phyloP scores from a whole-genome alignment of 2,329 filamentous ascomycete genomes.

The Penicillium janthinellum region DNA sequence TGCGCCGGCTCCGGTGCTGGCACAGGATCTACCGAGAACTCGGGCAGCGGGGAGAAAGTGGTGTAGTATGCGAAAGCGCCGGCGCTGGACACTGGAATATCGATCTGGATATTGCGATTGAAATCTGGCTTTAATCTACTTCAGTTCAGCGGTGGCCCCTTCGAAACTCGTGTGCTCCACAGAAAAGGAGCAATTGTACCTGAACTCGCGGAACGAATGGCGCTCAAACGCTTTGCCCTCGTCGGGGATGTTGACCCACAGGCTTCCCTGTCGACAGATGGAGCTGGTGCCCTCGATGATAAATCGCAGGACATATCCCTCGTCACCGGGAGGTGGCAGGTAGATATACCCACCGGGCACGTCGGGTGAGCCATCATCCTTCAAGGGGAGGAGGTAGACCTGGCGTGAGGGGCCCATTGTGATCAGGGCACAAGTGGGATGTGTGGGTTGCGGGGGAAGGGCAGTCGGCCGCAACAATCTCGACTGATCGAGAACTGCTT shows the following conservation, averaged over 20 bases:
- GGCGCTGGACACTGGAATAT: slow-evolving; percentile 77
- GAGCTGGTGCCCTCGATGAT: slow-evolving; percentile 93
- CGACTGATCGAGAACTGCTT: slow-evolving; percentile 1
- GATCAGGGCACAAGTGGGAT: slow-evolving; percentile 2
- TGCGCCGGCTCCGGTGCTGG: slow-evolving; percentile 59
- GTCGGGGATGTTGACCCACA: slow-evolving; percentile 94
- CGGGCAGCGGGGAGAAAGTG: slow-evolving; percentile 84
- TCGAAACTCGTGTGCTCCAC: slow-evolving; percentile 2
- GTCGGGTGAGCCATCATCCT: slow-evolving; percentile 89
- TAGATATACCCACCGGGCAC: slow-evolving; percentile 90
- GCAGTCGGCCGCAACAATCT: not conserved
- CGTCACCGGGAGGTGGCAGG: slow-evolving; percentile 75
- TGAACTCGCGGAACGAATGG: slow-evolving; percentile 80
- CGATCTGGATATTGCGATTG: slow-evolving; percentile 86
- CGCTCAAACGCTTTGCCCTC: slow-evolving; percentile 75
- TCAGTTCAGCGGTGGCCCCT: slow-evolving; percentile 20
- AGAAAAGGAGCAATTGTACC: slow-evolving; percentile 58
- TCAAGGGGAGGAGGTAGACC: slow-evolving; percentile 86
- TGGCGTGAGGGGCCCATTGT: slow-evolving; percentile 41
- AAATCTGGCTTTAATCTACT: slow-evolving; percentile 80
- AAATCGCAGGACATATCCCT: slow-evolving; percentile 76
- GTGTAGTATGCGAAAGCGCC: slow-evolving; percentile 95
- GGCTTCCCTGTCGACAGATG: slow-evolving; percentile 88
- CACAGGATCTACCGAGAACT: slow-evolving; percentile 64
- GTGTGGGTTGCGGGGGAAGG: not conserved